Evolutionary conservation across 768 basidiomycete genomes (phyloP), one percentile per base, ranked within the genome.

Genomic region (Termitomyces sp.): DNA sequence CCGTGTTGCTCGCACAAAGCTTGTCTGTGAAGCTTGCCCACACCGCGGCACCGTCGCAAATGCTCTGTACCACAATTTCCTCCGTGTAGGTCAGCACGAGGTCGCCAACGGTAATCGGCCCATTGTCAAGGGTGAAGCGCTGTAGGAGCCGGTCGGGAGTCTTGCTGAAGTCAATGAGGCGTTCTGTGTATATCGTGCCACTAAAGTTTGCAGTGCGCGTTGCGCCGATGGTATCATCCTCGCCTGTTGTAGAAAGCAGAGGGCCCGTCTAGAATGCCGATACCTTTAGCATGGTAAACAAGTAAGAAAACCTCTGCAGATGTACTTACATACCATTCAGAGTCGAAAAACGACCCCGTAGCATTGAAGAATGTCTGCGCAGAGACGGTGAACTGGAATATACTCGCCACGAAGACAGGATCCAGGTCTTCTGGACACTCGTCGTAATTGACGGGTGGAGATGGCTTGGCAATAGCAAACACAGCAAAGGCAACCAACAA

Each of bases 41-140:
- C 20, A 51, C 57, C 22, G 56, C 50, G 8, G 38, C 44, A 4
- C 63, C 63, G 4, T 22, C 38, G 35, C 63, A 64, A n/a, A 64
- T 60, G 32, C 63, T 60, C 22, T 57, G 39, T 0, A 57, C 32
- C 36, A 40, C 40, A 28, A 60, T 2, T 13, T 64, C 63, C 24
- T 64, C 63, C 12, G 39, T 55, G 40, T 55, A 15, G 0, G 40
- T 55, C 55, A 55, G 5, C 28, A 5, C 28, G 13, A 55, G 12
- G 18, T 5, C n/a, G 7, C n/a, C 55, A 33, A 55, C n/a, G 28
- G 12, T 15, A 20, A 55, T 20, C 12, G 55, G 18, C 3, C 11
- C 55, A 20, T 42, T 15, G 28, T 28, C 54, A 13, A 55, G 11
- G 28, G 40, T 44, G 42, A 55, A 42, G 12, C 55, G 55, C 55